Evolutionary conservation across 2,329 filamentous ascomycete species (phyloP).

Genomic region (Verticillium klebahnii): DNA sequence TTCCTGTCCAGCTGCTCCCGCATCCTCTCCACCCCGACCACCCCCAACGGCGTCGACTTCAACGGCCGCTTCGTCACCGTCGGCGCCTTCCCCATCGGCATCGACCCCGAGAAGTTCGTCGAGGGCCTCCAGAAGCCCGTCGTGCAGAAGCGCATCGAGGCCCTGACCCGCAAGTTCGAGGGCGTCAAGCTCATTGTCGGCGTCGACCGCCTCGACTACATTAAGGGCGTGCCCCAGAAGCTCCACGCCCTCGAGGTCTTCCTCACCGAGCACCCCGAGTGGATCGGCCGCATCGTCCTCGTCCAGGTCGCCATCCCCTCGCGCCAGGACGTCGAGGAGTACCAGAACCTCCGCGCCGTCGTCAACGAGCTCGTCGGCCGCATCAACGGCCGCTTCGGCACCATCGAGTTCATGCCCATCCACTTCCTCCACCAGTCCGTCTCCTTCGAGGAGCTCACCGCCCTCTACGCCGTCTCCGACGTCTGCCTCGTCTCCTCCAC

Average conservation of each 20-base stretch:
- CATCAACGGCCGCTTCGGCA: conserved; percentile 96
- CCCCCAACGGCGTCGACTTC: conserved; percentile 90
- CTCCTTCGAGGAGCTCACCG: conserved; percentile 89
- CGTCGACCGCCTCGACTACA: conserved; percentile 95
- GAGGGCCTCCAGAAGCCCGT: conserved; percentile 81
- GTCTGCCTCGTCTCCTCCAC: conserved; percentile 90
- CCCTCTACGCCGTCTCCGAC: conserved; percentile 87
- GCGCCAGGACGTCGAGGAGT: conserved; percentile 93
- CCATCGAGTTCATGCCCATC: conserved; percentile 97
- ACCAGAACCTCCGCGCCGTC: conserved; percentile 90
- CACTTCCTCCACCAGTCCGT: conserved; percentile 98
- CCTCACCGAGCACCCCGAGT: conserved; percentile 92
- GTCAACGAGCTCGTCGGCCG: conserved; percentile 95
- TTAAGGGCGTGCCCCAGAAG: conserved; percentile 98
- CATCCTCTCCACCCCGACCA: conserved; percentile 77
- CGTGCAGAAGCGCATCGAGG: conserved; percentile 81
- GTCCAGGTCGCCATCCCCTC: conserved; percentile 95
- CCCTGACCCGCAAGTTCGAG: conserved; percentile 84
- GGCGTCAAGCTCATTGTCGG: conserved; percentile 96
- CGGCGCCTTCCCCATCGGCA: conserved; percentile 95
- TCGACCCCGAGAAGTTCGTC: conserved; percentile 94
- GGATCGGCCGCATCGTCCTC: conserved; percentile 95
- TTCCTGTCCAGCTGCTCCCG: conserved; percentile 96
- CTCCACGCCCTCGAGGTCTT: conserved; percentile 95
- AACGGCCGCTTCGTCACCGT: conserved; percentile 85